These are phyloP conservation scores for Bryoglossum gracile DNA, from an alignment of 495 filamentous ascomycete species.

Conservation along the genomic window DNA sequence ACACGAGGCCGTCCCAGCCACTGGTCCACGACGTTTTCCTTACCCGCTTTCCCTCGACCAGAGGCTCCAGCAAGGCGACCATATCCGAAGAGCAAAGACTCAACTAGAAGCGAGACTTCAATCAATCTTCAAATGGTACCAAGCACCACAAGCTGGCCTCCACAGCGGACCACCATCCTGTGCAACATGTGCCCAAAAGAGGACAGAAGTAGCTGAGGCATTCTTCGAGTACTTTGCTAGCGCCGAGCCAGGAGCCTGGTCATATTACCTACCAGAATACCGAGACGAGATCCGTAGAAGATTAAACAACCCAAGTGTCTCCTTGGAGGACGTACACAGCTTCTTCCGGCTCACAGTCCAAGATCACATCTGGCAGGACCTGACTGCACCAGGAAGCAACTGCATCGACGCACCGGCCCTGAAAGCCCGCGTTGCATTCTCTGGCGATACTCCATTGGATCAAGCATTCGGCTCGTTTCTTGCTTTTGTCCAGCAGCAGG, in stretches of 20 bases:
- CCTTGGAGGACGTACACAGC: conserved; percentile 22
- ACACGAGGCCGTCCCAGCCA: background rate
- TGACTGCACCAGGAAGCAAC: conserved; percentile 9
- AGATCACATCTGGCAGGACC: conserved; percentile 23
- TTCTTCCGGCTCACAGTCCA: conserved; percentile 12
- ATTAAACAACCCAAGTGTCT: conserved; percentile 22
- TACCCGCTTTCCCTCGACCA: conserved; percentile 20
- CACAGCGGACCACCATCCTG: conserved; percentile 23
- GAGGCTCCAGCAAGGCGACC: conserved; percentile 10
- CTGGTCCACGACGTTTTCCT: background rate
- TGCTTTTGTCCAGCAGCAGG: background rate
- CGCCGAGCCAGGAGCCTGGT: conserved; percentile 20
- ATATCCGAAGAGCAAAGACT: conserved; percentile 6
- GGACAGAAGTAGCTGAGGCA: conserved; percentile 24
- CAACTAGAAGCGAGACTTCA: conserved; percentile 11
- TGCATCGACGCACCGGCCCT: background rate
- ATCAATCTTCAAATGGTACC: conserved; percentile 21
- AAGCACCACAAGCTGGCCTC: conserved; percentile 23
- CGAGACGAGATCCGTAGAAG: conserved; percentile 20
- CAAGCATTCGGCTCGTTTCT: conserved; percentile 6
- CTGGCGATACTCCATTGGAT: background rate
- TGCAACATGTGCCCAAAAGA: conserved; percentile 26
- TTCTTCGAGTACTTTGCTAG: conserved; percentile 24
- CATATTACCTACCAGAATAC: conserved; percentile 7
- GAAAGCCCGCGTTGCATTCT: background rate